Evolutionary conservation across 108 stramenopile genomes (phyloP).

Genomic region (Aureococcus anophagefferens): DNA sequence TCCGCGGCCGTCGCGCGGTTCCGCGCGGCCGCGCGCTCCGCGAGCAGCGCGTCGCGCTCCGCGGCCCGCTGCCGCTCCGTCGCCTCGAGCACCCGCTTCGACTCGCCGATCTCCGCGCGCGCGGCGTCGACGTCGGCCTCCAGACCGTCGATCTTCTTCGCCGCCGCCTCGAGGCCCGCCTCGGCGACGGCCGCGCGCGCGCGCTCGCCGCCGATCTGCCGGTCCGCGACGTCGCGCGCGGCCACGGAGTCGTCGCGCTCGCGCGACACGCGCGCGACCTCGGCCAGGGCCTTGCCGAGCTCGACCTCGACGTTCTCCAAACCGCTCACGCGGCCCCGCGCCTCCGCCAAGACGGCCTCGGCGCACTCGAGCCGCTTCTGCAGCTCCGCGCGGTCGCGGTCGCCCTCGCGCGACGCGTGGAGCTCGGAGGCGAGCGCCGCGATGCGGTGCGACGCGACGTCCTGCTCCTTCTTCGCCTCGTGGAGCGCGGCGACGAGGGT

Average conservation of each 20-base stretch:
- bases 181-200: not conserved
- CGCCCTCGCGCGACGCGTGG: not conserved
- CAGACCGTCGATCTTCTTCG: not conserved
- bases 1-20: not conserved
- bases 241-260: not conserved
- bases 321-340: not conserved
- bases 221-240: not conserved
- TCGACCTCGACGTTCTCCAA: not conserved
- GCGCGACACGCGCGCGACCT: not conserved
- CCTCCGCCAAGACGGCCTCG: not conserved
- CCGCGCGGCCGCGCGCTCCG: not conserved
- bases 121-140: not conserved
- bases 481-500: not conserved
- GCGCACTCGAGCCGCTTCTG: not conserved
- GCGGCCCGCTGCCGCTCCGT: not conserved
- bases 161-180: not conserved
- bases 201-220: not conserved
- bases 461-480: not conserved
- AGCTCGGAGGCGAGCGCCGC: not conserved
- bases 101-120: not conserved
- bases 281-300: not conserved
- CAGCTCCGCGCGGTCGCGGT: not conserved
- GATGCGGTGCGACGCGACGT: not conserved
- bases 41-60: not conserved
- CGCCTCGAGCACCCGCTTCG: not conserved